A percentile compares a stretch with the other conserved stretches of the same genome.
phyloP scores from a whole-genome alignment of 164 flowering plant genomes.

The Umbilicus rupestris region DNA sequence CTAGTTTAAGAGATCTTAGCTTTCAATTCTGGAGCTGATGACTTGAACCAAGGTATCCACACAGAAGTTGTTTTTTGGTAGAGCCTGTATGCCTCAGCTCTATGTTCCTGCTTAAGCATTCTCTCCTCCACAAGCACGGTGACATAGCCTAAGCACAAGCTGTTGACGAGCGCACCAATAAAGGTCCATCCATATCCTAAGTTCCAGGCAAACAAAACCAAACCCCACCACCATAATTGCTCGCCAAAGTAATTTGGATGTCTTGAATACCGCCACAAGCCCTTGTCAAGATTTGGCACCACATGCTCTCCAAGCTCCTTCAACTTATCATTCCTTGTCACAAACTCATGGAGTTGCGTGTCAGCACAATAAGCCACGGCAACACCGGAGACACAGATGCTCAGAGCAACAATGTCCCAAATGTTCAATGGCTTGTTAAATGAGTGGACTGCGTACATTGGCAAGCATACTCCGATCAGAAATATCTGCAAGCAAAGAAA shows the following conservation, averaged over 20 bases:
- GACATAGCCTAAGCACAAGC: slow-evolving; percentile 66
- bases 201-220: slow-evolving; percentile 67
- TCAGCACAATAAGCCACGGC: slow-evolving; percentile 65
- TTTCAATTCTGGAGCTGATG: slow-evolving; percentile 28
- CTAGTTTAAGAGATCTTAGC: slow-evolving; percentile 34
- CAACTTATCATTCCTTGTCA: slow-evolving; percentile 34
- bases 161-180: slow-evolving; percentile 61
- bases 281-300: slow-evolving; percentile 49
- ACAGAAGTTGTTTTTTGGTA: slow-evolving; percentile 86
- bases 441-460: slow-evolving; percentile 60
- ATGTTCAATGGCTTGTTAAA: slow-evolving; percentile 43
- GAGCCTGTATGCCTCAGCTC: slow-evolving; percentile 61
- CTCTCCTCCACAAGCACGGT: slow-evolving; percentile 73
- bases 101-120: slow-evolving; percentile 56
- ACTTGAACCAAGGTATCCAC: slow-evolving; percentile 93
- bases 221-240: slow-evolving; percentile 99
- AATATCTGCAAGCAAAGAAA: slow-evolving; percentile 41
- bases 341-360: slow-evolving; percentile 70
- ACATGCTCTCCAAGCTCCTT: slow-evolving; percentile 40
- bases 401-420: slow-evolving; percentile 57
- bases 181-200: slow-evolving; percentile 71
- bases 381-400: slow-evolving; percentile 49
- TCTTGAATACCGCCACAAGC: slow-evolving; percentile 76
- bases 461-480: slow-evolving; percentile 67
- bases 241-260: slow-evolving; percentile 97